Conservation (phyloP, 2,329 filamentous ascomycete species). For the Cryphonectria radicalis region DNA sequence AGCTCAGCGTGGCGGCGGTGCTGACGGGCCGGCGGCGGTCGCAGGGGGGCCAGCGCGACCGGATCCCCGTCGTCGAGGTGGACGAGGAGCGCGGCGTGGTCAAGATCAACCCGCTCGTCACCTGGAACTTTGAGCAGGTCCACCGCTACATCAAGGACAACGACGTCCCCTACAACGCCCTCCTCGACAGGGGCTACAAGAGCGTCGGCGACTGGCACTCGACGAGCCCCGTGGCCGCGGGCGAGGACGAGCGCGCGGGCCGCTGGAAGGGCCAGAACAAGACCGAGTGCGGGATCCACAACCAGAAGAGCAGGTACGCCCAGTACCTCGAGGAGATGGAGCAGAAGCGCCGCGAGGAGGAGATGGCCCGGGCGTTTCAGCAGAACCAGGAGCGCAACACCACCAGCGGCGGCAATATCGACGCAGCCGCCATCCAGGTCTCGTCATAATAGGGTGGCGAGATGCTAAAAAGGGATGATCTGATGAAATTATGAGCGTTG, state of each 20-base stretch:
- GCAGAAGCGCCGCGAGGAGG: conserved; percentile 40
- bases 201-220: conserved; percentile 98
- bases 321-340: conserved; percentile 79
- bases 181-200: conserved; percentile 95
- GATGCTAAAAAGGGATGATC: background rate
- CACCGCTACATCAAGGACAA: conserved; percentile 84
- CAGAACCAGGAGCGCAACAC: conserved; percentile 26
- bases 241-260: conserved; percentile 93
- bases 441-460: conserved; percentile 22
- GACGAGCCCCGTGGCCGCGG: conserved; percentile 84
- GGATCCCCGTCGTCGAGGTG: conserved; percentile 88
- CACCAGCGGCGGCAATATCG: conserved; percentile 3
- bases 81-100: conserved; percentile 86
- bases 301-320: conserved; percentile 92
- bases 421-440: conserved; percentile 25
- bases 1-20: conserved; percentile 86
- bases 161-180: conserved; percentile 89
- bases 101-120: conserved; percentile 97
- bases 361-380: conserved; percentile 30
- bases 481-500: conserved; percentile 29
- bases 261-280: conserved; percentile 96
- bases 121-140: conserved; percentile 92
- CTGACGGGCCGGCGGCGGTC: conserved; percentile 89
- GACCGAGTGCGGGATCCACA: conserved; percentile 99
- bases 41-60: conserved; percentile 90